These are phyloP conservation scores for Halophytophthora batemanensis DNA, from an alignment of 352 stramenopile species.

Conservation along the genomic window DNA sequence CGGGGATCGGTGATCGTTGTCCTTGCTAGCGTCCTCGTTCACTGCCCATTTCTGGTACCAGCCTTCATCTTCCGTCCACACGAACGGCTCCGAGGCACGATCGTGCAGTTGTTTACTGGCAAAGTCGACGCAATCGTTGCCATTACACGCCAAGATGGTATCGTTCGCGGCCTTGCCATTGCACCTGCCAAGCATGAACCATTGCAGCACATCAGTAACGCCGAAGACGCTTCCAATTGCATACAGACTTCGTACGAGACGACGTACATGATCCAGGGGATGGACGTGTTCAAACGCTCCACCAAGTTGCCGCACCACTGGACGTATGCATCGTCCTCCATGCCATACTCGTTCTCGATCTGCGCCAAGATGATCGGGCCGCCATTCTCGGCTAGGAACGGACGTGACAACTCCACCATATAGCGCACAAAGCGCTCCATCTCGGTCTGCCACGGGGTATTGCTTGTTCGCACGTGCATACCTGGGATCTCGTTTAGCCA, in stretches of 20 bases:
- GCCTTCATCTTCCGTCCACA: slow-evolving; percentile 79
- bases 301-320: slow-evolving; percentile 58
- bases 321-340: slow-evolving; percentile 47
- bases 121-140: slow-evolving; percentile 65
- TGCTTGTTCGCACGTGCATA: slow-evolving; percentile 51
- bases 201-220: not conserved
- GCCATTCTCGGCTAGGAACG: slow-evolving; percentile 58
- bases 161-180: slow-evolving; percentile 61
- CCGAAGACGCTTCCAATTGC: not conserved
- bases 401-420: slow-evolving; percentile 59
- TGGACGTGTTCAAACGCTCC: slow-evolving; percentile 45
- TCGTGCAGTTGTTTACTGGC: slow-evolving; percentile 39
- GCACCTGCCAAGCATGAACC: slow-evolving; percentile 28
- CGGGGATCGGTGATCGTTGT: slow-evolving; percentile 47
- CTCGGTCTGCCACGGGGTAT: slow-evolving; percentile 33
- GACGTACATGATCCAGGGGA: slow-evolving; percentile 74
- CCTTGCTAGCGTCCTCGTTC: slow-evolving; percentile 20
- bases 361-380: slow-evolving; percentile 74
- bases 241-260: not conserved
- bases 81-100: slow-evolving; percentile 41
- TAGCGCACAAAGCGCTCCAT: slow-evolving; percentile 62
- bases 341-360: slow-evolving; percentile 68
- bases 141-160: slow-evolving; percentile 67
- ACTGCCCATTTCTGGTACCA: slow-evolving; percentile 72
- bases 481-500: slow-evolving; percentile 54